Conservation (phyloP, 2,329 filamentous ascomycete species). For the Fusarium marasasianum region DNA sequence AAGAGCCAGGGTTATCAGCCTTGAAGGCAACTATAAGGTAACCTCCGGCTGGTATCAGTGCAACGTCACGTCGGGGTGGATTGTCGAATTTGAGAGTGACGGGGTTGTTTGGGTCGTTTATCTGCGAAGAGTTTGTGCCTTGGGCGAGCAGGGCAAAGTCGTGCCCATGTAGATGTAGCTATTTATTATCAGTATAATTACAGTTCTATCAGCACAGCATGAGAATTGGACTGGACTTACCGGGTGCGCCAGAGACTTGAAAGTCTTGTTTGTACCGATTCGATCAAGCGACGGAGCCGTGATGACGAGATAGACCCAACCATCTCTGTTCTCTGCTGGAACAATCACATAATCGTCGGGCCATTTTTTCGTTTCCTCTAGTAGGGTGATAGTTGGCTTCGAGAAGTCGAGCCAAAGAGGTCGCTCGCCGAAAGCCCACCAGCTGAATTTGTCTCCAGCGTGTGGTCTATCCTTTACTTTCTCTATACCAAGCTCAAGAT, state of each 20-base stretch:
- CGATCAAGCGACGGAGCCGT: not conserved
- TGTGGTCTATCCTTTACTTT: not conserved
- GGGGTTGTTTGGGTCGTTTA: not conserved
- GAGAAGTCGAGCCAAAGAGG: slow-evolving; percentile 29
- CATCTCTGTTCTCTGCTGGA: not conserved
- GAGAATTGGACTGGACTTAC: not conserved
- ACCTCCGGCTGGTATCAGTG: slow-evolving; percentile 8
- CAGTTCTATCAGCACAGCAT: not conserved
- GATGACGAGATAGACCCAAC: slow-evolving; percentile 25
- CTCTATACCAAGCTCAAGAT: slow-evolving; percentile 1
- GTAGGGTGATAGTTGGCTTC: slow-evolving; percentile 3
- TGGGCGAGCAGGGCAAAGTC: slow-evolving; percentile 21
- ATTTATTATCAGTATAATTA: not conserved
- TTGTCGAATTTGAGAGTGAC: slow-evolving; percentile 15
- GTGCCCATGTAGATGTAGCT: slow-evolving; percentile 19
- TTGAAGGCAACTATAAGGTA: slow-evolving; percentile 18
- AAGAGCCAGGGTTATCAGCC: slow-evolving; percentile 19
- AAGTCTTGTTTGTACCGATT: not conserved
- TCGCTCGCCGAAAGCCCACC: slow-evolving; percentile 11
- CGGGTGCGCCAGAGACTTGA: slow-evolving; percentile 8
- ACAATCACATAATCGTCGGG: not conserved
- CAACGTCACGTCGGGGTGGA: slow-evolving; percentile 15
- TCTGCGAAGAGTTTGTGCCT: not conserved
- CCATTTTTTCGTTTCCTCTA: not conserved
- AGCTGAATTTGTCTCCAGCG: not conserved